Evolutionary conservation across 2,329 filamentous ascomycete species (phyloP).

Genomic region (Chaetomium strumarium): DNA sequence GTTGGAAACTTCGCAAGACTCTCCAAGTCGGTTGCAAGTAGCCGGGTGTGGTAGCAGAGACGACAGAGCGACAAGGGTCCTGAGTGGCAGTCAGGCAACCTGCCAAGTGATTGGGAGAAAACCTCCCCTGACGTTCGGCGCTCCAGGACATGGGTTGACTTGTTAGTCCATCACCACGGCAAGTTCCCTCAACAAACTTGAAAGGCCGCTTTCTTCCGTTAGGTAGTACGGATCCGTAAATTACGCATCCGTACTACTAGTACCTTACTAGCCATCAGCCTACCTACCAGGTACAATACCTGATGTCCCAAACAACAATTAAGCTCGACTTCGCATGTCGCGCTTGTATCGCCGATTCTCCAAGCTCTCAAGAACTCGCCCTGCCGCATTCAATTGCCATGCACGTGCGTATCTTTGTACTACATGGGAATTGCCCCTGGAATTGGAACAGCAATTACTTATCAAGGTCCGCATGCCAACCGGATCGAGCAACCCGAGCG

Average conservation of each 20-base stretch:
- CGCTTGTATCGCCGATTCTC: no score
- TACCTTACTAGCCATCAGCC: no score
- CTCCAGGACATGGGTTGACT: neutral
- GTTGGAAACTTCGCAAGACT: neutral
- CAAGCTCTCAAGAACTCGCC: no score
- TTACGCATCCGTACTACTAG: no score
- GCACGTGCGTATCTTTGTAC: neutral
- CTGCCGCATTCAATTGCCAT: neutral
- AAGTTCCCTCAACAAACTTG: slow-evolving; percentile 4
- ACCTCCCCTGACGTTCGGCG: neutral
- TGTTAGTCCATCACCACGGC: slow-evolving; percentile 7
- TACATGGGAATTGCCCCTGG: neutral
- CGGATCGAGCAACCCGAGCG: slow-evolving; percentile 2
- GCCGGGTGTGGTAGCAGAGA: slow-evolving; percentile 17
- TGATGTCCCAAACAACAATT: neutral
- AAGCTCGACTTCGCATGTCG: neutral
- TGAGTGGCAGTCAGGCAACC: slow-evolving; percentile 10
- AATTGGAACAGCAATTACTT: neutral
- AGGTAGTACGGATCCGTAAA: no score
- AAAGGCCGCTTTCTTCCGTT: no score
- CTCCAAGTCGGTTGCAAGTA: neutral
- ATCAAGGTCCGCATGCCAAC: slow-evolving; percentile 3
- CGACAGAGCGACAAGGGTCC: slow-evolving; percentile 18
- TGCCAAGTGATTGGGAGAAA: neutral
- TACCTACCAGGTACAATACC: no score